phyloP scores from a whole-genome alignment of 83 land plant species.

The Thuja plicata region DNA sequence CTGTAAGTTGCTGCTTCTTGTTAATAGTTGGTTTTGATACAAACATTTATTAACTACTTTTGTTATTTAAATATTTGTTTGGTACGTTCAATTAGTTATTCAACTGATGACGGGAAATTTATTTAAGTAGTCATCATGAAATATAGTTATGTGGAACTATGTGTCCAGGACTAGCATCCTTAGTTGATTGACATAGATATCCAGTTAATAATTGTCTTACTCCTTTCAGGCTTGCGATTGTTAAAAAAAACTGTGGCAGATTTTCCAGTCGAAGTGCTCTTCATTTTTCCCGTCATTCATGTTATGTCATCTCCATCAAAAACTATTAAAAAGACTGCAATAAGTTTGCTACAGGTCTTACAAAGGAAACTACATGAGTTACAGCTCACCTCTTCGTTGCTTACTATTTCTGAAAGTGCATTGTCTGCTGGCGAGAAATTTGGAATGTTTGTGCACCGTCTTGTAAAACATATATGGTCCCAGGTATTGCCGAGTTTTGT shows the following conservation, averaged over 20 bases:
- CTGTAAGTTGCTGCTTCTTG: conserved; percentile 23
- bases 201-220: conserved; percentile 6
- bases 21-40: not conserved
- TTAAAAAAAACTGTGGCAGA: not conserved
- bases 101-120: not conserved
- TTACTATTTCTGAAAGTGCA: not conserved
- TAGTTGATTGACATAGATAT: not conserved
- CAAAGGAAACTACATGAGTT: conserved; percentile 21
- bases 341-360: conserved; percentile 41
- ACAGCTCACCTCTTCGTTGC: conserved; percentile 2
- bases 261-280: conserved; percentile 30
- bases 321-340: conserved; percentile 52
- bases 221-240: not conserved
- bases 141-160: not conserved
- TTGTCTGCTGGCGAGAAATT: conserved; percentile 20
- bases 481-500: conserved; percentile 33
- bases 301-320: conserved; percentile 65
- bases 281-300: conserved; percentile 50
- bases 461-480: conserved; percentile 45
- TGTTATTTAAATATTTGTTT: not conserved
- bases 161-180: not conserved
- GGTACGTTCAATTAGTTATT: not conserved
- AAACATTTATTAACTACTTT: not conserved
- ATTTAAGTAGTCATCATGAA: not conserved
- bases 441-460: conserved; percentile 38